Conservation (phyloP, 306 rosid genomes). For the Styphnolobium japonicum region DNA sequence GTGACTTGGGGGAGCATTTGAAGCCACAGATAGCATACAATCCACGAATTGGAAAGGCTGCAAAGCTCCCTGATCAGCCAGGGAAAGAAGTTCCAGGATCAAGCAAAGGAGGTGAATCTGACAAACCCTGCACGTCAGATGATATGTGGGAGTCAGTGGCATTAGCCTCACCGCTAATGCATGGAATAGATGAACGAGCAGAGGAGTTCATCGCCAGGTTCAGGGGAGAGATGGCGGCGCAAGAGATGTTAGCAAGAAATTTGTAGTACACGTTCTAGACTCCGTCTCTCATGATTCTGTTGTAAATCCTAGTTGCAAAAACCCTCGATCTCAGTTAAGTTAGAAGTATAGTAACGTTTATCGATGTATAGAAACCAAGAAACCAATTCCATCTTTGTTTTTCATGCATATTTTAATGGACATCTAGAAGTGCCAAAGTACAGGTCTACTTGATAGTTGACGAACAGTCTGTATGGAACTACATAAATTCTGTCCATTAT, state of each 20-base stretch:
- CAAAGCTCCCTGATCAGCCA: neutral
- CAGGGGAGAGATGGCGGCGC: conserved; percentile 51
- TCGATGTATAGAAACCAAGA: neutral
- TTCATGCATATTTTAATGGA: neutral
- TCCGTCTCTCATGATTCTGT: neutral
- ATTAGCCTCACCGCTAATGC: conserved; percentile 59
- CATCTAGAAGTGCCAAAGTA: neutral
- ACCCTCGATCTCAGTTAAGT: neutral
- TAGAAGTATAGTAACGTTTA: neutral
- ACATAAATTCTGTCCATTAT: neutral
- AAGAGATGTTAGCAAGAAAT: conserved; percentile 45
- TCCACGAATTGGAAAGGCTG: neutral
- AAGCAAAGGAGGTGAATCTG: conserved; percentile 18
- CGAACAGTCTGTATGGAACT: neutral
- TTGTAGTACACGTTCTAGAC: conserved; percentile 12
- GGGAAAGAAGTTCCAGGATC: conserved; percentile 12
- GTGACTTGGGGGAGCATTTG: conserved; percentile 15
- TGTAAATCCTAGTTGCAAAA: neutral
- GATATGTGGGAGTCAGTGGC: conserved; percentile 70
- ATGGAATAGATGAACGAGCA: conserved; percentile 65
- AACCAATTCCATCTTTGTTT: neutral
- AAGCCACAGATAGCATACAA: conserved; percentile 8
- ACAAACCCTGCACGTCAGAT: conserved; percentile 23
- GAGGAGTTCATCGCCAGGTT: conserved; percentile 65
- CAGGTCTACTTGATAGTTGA: neutral